A percentile compares a stretch with the other conserved stretches of the same genome.
Evolutionary conservation across 2,329 filamentous ascomycete genomes (phyloP).

Genomic region (Geosmithia putterillii): DNA sequence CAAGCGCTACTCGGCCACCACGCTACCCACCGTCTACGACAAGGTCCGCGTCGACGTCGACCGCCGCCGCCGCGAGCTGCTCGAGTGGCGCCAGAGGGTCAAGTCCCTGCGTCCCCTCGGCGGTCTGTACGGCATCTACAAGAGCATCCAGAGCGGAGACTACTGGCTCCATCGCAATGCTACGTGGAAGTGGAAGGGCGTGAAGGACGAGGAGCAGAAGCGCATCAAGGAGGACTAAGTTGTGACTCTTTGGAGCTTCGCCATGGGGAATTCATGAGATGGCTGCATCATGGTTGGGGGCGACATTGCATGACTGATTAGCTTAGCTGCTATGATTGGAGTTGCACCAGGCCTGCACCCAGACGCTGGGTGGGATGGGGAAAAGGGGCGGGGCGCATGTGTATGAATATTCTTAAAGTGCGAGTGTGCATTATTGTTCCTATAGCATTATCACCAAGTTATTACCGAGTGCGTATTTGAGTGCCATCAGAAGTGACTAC

Average conservation of each 20-base stretch:
- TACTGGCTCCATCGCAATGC: slow-evolving; percentile 40
- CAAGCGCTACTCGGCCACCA: slow-evolving; percentile 46
- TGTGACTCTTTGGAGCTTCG: too few species aligned
- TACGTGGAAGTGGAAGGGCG: slow-evolving; percentile 37
- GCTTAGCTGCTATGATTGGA: too few species aligned
- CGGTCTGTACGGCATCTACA: slow-evolving; percentile 46
- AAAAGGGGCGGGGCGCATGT: too few species aligned
- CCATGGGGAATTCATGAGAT: neutral
- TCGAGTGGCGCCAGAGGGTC: slow-evolving; percentile 24
- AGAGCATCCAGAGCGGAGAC: slow-evolving; percentile 44
- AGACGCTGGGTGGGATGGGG: too few species aligned
- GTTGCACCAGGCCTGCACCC: too few species aligned
- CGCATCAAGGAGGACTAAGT: neutral
- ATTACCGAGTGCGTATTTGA: too few species aligned
- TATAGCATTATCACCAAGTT: too few species aligned
- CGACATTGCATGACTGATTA: too few species aligned
- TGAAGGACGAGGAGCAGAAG: slow-evolving; percentile 3
- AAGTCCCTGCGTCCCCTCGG: slow-evolving; percentile 42
- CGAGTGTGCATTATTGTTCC: too few species aligned
- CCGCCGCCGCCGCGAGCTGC: slow-evolving; percentile 24
- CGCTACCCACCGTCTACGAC: slow-evolving; percentile 56
- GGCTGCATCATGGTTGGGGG: neutral
- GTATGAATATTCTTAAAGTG: too few species aligned
- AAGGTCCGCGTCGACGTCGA: slow-evolving; percentile 50
- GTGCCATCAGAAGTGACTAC: too few species aligned